Base-by-base conservation (phyloP, 176 grass and related monocot genomes). In the Coix lacrymajobi region DNA sequence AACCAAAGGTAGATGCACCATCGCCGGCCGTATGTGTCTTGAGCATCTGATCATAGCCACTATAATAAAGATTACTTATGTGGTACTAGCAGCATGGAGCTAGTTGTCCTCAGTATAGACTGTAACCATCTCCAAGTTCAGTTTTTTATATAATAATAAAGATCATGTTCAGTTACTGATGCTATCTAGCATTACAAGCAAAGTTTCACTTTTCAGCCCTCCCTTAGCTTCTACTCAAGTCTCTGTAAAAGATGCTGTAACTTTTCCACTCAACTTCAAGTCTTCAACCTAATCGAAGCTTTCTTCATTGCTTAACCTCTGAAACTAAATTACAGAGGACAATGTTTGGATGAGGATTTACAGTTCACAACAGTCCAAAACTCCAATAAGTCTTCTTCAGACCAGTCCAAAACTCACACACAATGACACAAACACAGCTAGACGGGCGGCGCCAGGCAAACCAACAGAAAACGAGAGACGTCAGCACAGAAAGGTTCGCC, bases 401-500 rank as follows among this genome's bases (percentile, higher is more conserved):
- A 51, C 51, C 32, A 28, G 32, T 81, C 87, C 71, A 71, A 89
- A 45, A 8, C 22, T 2, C 26, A 32, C 29, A 52, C 11, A 8
- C 40, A 4, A n/a, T n/a, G 1, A 63, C 40, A 66, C 30, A 25
- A 39, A 32, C 14, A 65, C 33, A 66, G 69, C 69, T 66, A 51
- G 28, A 51, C 68, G 48, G 28, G 33, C 51, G 15, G 51, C 22
- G 22, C 62, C 51, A 32, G 29, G 36, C 11, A 86, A 82, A 76
- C 56, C 24, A 81, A 80, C 87, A 85, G 28, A 76, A 76, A 11
- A 37, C 37, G 49, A 40, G 22, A 66, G 56, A 66, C 37, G 26
- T 66, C 77, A 81, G 71, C 88, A 60, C 10, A 54, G 44, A 82
- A 77, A 82, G 78, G 71, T 45, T 69, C 57, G 44, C 29, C 34